Evolutionary conservation across 768 basidiomycete species (phyloP).

Genomic region (Lentinula boryana): DNA sequence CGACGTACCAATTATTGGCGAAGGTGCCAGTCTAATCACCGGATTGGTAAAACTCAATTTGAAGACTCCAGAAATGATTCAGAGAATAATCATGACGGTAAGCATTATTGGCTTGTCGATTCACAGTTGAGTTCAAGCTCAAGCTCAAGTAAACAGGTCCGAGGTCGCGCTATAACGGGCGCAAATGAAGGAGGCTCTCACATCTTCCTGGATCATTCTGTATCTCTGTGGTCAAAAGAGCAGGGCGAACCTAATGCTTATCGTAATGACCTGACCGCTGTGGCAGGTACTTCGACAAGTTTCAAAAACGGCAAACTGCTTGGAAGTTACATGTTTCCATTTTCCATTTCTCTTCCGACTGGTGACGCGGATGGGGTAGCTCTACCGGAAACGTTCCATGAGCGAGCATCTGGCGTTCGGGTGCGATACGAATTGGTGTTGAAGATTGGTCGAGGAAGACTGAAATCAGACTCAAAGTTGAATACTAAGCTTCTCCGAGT

Average conservation of each 20-base stretch:
- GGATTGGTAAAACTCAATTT: conserved; percentile 25
- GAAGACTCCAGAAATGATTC: conserved; percentile 20
- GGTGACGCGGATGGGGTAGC: conserved; percentile 12
- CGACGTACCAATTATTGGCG: conserved; percentile 16
- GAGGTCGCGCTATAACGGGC: conserved; percentile 23
- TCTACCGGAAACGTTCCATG: conserved; percentile 30
- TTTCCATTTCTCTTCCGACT: conserved; percentile 31
- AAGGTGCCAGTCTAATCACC: conserved; percentile 16
- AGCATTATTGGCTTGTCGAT: conserved; percentile 1
- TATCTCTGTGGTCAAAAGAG: conserved; percentile 25
- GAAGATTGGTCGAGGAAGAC: conserved; percentile 28
- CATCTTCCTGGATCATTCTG: conserved; percentile 23
- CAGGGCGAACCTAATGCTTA: conserved; percentile 22
- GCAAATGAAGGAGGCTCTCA: conserved; percentile 20
- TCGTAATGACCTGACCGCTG: neutral
- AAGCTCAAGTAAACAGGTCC: conserved; percentile 15
- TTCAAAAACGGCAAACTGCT: conserved; percentile 20
- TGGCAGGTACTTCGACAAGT: neutral
- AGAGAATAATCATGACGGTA: conserved; percentile 22
- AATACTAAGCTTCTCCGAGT: conserved; percentile 3
- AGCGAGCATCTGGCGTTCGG: conserved; percentile 23
- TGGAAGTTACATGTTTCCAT: conserved; percentile 32
- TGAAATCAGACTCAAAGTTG: conserved; percentile 34
- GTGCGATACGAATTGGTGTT: conserved; percentile 32
- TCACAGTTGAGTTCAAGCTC: neutral